Evolutionary conservation across 176 grass and related monocot species (phyloP), one percentile per base, ranked within the genome.

Genomic region (Dendrocalamus sinicus): DNA sequence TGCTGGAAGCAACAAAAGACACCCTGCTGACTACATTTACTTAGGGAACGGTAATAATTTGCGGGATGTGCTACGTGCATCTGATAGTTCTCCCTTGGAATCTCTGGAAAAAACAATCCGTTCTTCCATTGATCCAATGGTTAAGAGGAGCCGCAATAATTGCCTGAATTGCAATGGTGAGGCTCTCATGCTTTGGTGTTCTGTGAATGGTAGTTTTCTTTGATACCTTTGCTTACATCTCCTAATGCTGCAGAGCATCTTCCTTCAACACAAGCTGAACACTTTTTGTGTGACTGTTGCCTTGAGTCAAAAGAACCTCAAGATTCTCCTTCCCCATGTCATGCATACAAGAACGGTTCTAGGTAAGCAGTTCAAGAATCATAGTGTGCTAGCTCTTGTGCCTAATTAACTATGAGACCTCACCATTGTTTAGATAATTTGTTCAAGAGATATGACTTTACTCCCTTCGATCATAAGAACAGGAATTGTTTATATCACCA

Each of bases 1-100:
- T 91, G 91, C 93, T 70, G 93, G 93, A 73, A 95, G 93, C 86
- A 89, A 23, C 61, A 93, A 93, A 79, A 93, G 93, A 67, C 93
- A 95, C 80, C 91, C 93, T 77, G 79, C 93, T 51, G 93, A 95
- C 39, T 76, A 84, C 65, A 95, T 92, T 69, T 91, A 90, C 86
- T 89, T 95, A 53, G 83, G 73, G 24, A 95, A 95, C 35, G 91
- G 93, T 68, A 91, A 92, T 70, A 92, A 83, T 72, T 85, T 95
- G 51, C 88, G 91, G 23, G 91, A 91, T 74, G 86, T 95, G 68
- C 65, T 95, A 35, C 81, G 76, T 45, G 75, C 75, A 84, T 87
- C 61, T 64, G 84, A 69, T 22, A 76, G 63, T 82, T 84, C 88
- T 75, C 77, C 85, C 48, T 78, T 93, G 54, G 90, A 95, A 61